Evolutionary conservation across 805 yeast genomes (phyloP).

Genomic region (Starmerella asiatica): DNA sequence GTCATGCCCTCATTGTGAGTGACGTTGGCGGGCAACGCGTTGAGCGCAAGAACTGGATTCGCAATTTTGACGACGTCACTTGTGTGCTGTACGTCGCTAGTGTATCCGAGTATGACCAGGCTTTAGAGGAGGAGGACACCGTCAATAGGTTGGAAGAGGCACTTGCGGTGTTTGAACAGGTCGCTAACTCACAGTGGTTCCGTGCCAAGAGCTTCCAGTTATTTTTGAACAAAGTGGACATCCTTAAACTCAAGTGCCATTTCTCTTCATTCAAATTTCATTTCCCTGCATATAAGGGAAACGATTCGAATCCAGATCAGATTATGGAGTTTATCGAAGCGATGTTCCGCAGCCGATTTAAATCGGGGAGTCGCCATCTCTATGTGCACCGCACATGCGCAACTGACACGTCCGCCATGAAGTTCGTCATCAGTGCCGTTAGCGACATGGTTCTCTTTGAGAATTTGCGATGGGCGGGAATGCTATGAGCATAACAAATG

Average conservation of each 20-base stretch:
- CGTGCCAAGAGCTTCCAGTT: slow-evolving; percentile 72
- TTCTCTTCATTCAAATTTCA: slow-evolving; percentile 48
- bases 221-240: slow-evolving; percentile 78
- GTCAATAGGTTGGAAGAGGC: slow-evolving; percentile 87
- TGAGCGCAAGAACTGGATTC: slow-evolving; percentile 94
- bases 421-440: slow-evolving; percentile 79
- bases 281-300: slow-evolving; percentile 68
- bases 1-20: slow-evolving; percentile 55
- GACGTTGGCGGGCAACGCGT: slow-evolving; percentile 98
- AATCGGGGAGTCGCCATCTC: slow-evolving; percentile 52
- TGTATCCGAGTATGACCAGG: slow-evolving; percentile 83
- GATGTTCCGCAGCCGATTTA: slow-evolving; percentile 49
- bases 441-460: slow-evolving; percentile 82
- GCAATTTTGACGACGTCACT: slow-evolving; percentile 83
- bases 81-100: slow-evolving; percentile 82
- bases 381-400: slow-evolving; percentile 93
- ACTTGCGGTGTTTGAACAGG: slow-evolving; percentile 63
- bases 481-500: too few species aligned
- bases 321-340: slow-evolving; percentile 61
- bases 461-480: slow-evolving; percentile 36
- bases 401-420: slow-evolving; percentile 80
- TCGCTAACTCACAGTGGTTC: slow-evolving; percentile 81
- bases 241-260: too few species aligned
- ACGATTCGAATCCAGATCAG: slow-evolving; percentile 47
- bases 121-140: slow-evolving; percentile 83